Evolutionary conservation across 1,139 yeast species (phyloP), one percentile per base, ranked within the genome.

Genomic region (Lodderomyces parapsilosis): DNA sequence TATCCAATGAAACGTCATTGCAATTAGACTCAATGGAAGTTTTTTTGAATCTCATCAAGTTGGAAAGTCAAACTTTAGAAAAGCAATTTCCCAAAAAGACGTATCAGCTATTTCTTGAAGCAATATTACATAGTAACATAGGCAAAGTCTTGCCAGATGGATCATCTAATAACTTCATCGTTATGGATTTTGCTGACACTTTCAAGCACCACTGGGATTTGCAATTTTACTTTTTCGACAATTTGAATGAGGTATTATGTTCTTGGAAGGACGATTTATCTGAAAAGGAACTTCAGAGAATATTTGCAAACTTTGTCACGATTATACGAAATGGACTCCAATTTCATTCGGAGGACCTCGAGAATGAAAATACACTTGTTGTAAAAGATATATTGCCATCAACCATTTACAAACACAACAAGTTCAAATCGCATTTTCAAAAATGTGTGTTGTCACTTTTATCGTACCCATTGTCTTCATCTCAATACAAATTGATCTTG

Each of bases 401-500:
- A 15, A 58, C 71, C 9, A 75, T 82, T 20, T 74, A 74, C 50
- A 83, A 84, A 54, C 65, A 71, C 19, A 66, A 80, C 15, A 72
- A 74, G 37, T 89, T 84, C 62, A 82, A 80, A 56, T 64, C 78
- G 2, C 79, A 80, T 34, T 85, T 85, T 59, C 96, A 91, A 60
- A 78, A 78, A 48, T 73, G 80, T 24, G 82, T 95, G 80, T 61
- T 86, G 20, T 59, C 72, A 13, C 63, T 82, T 11, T 69, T 91
- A 53, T 66, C 72, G 34, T 66, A 68, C 46, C 73, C 76, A 23
- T 64, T 80, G 32, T 65, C 73, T 2, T 61, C 81, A 11, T 58
- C 72, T 1, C 96, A 89, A 60, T 85, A 86, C 63, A 88, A 87
- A 61, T 68, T 83, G 1, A 71, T 85, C 2, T 70, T 93, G 43